Base-by-base conservation (phyloP, 345 rosid species). In the Euphorbia tirucalli region DNA sequence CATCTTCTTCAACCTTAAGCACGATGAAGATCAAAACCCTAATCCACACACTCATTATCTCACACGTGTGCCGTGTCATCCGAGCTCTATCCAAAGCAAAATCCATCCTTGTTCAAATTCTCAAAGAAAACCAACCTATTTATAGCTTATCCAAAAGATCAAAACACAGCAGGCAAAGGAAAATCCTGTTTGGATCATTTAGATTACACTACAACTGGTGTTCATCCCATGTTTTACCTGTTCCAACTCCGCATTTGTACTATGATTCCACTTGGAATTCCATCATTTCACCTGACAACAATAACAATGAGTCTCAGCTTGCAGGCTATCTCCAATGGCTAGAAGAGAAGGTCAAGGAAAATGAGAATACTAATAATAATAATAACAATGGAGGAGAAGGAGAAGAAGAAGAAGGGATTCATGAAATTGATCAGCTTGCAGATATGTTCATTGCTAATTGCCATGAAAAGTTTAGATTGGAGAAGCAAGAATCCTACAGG, bases 401-500 rank as follows among this genome's bases (percentile, higher is more conserved):
- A 15, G 68, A 65, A 0, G 35, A 21, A 19, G 81, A 71, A 21
- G 75, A 50, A 32, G 75, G 74, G 27, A 86, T n/a, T n/a, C n/a
- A 88, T 65, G 93, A 95, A 78, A 92, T 95, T 41, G 97, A 95
- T 80, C 71, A 74, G 75, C 68, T 92, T 16, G 99, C 99, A 2
- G 97, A 95, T 59, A 64, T 69, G 88, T 95, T 95, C 66, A 95
- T 95, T 24, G 94, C 96, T 25, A 80, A 64, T 55, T 88, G 94
- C 78, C 97, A 87, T 77, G 96, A 95, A 80, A 92, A 90, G 83
- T 92, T 92, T 80, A 78, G 72, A 71, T 72, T 92, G 85, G 99
- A 92, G 97, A 95, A 95, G 84, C 91, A 88, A 71, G 99, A 95
- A 79, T 95, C 99, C 0, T 84, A 88, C 68, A 90, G 99, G 86